Evolutionary conservation across 2,329 filamentous ascomycete species (phyloP), one percentile per base, ranked within the genome.

Genomic region (Domatiomyces globalis): DNA sequence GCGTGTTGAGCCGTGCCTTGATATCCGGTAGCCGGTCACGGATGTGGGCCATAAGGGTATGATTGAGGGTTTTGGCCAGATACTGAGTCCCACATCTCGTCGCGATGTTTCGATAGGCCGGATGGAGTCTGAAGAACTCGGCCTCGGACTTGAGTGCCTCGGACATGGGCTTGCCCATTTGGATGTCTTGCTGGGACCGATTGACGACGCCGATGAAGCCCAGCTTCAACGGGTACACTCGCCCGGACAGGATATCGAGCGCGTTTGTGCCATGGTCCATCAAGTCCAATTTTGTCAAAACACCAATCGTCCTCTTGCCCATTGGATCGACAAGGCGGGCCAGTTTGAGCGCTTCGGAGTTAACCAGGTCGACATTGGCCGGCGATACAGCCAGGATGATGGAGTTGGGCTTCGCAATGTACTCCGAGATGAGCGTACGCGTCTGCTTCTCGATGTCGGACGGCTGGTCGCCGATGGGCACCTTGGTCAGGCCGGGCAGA

Each of bases 251-350:
- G 60, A 98, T 98, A 64, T 98, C 92, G 61, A 98, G 76, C 15
- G 92, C 92, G 64, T 98, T 96, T 52, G 92, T 98, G 56, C 92
- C 92, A 64, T 98, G 90, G 64, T 98, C 92, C 92, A 98, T 98
- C 52, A 98, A 73, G 66, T 98, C 92, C 58, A 98, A 75, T 72
- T 98, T 98, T 54, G 92, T 96, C 54, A 98, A 76, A 52, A 98
- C 90, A 63, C 92, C 92, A 64, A 98, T 96, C 18, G 92, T 98
- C 66, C 92, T 81, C 68, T 87, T 82, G 57, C 92, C 92, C 68
- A 95, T 83, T 1, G 92, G 85, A 68, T 98, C 92, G 50, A 98
- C 92, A 80, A 98, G 87, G 49, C 92, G 84, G 54, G 92, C 92
- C 55, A 98, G 83, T 71, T 98, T 98, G 61, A 98, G 73, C 6